Base-by-base conservation (phyloP, 2,329 filamentous ascomycete species). In the Nigrograna mackinnonii region DNA sequence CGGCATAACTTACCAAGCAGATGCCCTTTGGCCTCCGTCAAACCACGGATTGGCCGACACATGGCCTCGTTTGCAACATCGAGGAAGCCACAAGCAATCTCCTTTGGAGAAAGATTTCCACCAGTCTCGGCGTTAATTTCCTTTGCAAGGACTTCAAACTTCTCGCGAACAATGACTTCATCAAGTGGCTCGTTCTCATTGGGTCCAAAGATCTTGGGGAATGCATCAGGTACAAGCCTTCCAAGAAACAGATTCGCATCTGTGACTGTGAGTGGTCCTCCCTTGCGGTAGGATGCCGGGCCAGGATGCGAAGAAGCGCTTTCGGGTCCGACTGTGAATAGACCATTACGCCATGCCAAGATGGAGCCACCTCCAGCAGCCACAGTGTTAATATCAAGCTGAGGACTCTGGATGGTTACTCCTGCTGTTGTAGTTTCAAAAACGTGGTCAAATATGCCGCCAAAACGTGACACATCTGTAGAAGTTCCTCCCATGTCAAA, bases 361-460 rank as follows among this genome's bases (percentile, higher is more conserved):
- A n/a, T n/a, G n/a, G n/a, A n/a, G n/a, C n/a, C n/a, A n/a, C n/a
- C n/a, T n/a, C n/a, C 90, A 2, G 90, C 90, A 6, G 90, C 90
- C 1, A 95, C 90, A 0, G 90, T 95, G 66, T 94, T 94, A 70
- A 95, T 95, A 59, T 95, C 89, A 0, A 95, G 77, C 59, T 95
- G 89, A 0, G 90, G 90, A 2, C 86, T 89, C 57, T 95, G 89
- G 20, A 95, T 91, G 0, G 89, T 90, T 1, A 95, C 87, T 13
- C 90, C 90, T 0, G 90, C 90, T 1, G 89, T 94, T 1, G 88
- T 92, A 0, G 89, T 94, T 68, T 94, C 90, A 54, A 95, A 95
- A 0, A 94, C 88, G 58, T 95, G 90, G 55, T 95, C 90, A 55
- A 92, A 91, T 37, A 86, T 77, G 5, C 90, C 90, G 42, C 85